A percentile compares a stretch with the other conserved stretches of the same genome.
These are phyloP conservation scores for Coemansia sp. DNA, from an alignment of 192 early-diverging fungal genomes.

Conservation along the genomic window DNA sequence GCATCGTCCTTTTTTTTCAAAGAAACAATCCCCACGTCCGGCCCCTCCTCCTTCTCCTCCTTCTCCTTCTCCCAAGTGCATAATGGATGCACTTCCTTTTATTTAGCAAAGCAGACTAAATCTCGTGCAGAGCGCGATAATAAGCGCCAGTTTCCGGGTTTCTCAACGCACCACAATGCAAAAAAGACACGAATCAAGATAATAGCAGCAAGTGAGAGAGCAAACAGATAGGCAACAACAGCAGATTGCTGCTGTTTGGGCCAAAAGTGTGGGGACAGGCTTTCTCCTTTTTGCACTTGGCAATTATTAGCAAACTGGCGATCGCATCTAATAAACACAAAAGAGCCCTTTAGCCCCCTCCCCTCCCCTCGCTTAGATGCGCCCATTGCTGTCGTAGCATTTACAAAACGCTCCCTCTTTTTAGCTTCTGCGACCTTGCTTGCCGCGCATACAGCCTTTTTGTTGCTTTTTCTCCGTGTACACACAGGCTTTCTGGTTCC, in stretches of 20 bases:
- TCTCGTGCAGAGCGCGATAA: not conserved
- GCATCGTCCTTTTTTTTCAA: not conserved
- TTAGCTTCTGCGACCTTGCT: not conserved
- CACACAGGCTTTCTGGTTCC: too few species aligned
- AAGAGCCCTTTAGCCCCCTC: not conserved
- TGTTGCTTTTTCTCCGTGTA: not conserved
- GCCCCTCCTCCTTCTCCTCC: not conserved
- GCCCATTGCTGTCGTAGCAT: not conserved
- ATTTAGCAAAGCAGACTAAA: not conserved
- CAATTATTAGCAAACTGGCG: not conserved
- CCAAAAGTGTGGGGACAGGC: not conserved
- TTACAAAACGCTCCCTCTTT: not conserved
- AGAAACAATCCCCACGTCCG: too few species aligned
- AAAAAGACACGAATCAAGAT: too few species aligned
- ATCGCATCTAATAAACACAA: not conserved
- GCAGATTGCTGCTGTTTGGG: not conserved
- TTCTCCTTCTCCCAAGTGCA: too few species aligned
- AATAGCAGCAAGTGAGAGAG: too few species aligned
- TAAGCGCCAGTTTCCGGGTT: not conserved
- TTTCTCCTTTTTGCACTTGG: not conserved
- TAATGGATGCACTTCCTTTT: not conserved
- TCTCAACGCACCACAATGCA: not conserved
- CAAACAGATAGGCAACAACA: too few species aligned
- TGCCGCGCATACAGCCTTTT: not conserved
- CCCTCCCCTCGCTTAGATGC: not conserved